A percentile compares a stretch with the other conserved stretches of the same genome.
Evolutionary conservation across 2,329 filamentous ascomycete genomes (phyloP).

Genomic region (Nothophaeocryptopus gaeumannii): DNA sequence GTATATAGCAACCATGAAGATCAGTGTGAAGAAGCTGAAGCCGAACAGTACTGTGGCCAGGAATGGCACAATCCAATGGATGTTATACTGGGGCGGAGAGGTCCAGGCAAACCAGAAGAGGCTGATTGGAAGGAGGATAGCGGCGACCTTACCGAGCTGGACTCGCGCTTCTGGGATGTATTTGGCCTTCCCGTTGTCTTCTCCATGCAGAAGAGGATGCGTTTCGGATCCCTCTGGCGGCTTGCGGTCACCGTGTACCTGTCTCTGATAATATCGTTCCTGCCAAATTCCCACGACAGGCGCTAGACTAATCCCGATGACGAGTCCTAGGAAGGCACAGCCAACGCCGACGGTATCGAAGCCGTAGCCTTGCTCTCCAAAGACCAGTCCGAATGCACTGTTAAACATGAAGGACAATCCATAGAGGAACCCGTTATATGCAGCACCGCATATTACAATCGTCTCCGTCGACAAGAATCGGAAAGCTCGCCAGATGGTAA

Average conservation of each 20-base stretch:
- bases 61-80: slow-evolving; percentile 43
- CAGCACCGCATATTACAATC: slow-evolving; percentile 48
- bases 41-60: slow-evolving; percentile 51
- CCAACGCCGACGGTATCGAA: slow-evolving; percentile 24
- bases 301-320: slow-evolving; percentile 43
- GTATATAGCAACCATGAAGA: slow-evolving; percentile 51
- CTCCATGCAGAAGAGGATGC: neutral
- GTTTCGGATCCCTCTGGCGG: slow-evolving; percentile 10
- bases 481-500: slow-evolving; percentile 48
- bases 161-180: slow-evolving; percentile 43
- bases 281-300: slow-evolving; percentile 47
- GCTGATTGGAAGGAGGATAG: slow-evolving; percentile 41
- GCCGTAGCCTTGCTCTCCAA: slow-evolving; percentile 43
- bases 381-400: slow-evolving; percentile 50
- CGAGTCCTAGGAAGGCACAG: slow-evolving; percentile 34
- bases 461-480: slow-evolving; percentile 47
- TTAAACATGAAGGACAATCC: slow-evolving; percentile 52
- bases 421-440: slow-evolving; percentile 52
- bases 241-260: slow-evolving; percentile 37
- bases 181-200: slow-evolving; percentile 25
- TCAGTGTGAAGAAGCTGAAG: slow-evolving; percentile 51
- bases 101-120: slow-evolving; percentile 46
- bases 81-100: slow-evolving; percentile 27
- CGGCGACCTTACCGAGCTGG: slow-evolving; percentile 44
- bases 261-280: slow-evolving; percentile 42